Evolutionary conservation across 176 grass and related monocot genomes (phyloP).

Genomic region (Lolium multiflorum): DNA sequence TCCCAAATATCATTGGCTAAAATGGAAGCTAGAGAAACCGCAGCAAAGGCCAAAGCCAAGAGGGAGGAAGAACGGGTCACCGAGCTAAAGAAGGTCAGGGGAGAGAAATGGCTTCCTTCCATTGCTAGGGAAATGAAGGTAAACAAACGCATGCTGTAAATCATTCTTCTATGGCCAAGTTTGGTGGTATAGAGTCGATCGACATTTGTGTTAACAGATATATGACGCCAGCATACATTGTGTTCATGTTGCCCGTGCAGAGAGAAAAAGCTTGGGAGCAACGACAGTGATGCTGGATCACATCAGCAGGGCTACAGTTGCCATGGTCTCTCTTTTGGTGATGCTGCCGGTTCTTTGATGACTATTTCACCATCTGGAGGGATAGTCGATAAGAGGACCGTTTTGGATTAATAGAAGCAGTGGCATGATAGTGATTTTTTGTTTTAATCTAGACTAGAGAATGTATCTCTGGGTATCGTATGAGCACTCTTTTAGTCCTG

Average conservation of each 20-base stretch:
- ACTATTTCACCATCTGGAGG: not conserved
- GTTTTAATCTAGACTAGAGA: constrained; percentile 26
- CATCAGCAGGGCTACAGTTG: not conserved
- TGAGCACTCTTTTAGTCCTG: not conserved
- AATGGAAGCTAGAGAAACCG: constrained; percentile 77
- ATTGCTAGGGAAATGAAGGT: constrained; percentile 86
- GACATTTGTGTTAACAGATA: not conserved
- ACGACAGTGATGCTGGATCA: not conserved
- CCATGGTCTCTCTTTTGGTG: not conserved
- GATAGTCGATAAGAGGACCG: not conserved
- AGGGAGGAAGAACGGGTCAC: constrained; percentile 85
- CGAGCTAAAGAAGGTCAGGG: constrained; percentile 77
- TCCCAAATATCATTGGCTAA: constrained; percentile 69
- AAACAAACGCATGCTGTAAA: not conserved
- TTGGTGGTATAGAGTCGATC: not conserved
- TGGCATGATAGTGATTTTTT: not conserved
- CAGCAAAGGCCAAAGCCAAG: constrained; percentile 66
- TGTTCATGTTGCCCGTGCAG: constrained; percentile 4
- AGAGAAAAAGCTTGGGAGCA: constrained; percentile 49
- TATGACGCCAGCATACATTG: not conserved
- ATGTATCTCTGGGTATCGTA: constrained; percentile 4
- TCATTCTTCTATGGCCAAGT: not conserved
- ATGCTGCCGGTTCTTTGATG: not conserved
- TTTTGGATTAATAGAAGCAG: not conserved
- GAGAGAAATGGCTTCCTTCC: constrained; percentile 99